phyloP scores from a whole-genome alignment of 2,329 filamentous ascomycete genomes.

The Lecanicillium sp. region DNA sequence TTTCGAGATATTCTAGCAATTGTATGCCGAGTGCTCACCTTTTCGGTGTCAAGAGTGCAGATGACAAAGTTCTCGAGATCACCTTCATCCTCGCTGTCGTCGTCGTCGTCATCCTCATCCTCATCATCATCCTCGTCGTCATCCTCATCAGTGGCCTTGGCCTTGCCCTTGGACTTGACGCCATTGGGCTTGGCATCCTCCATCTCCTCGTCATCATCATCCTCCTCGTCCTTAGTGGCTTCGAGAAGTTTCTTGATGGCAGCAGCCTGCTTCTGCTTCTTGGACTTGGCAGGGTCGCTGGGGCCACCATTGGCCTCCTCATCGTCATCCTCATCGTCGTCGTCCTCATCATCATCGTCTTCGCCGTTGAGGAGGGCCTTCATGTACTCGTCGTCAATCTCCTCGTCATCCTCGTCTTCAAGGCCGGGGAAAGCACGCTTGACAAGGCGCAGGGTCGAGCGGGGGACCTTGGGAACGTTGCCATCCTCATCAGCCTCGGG shows the following conservation, averaged over 20 bases:
- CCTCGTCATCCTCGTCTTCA: constrained; percentile 53
- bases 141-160: constrained; percentile 48
- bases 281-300: constrained; percentile 82
- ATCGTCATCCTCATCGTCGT: constrained; percentile 48
- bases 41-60: constrained; percentile 89
- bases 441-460: constrained; percentile 86
- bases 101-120: constrained; percentile 44
- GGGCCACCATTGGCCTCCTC: constrained; percentile 79
- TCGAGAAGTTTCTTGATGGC: constrained; percentile 71
- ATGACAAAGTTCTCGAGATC: constrained; percentile 85
- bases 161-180: constrained; percentile 51
- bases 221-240: constrained; percentile 50
- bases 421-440: constrained; percentile 57
- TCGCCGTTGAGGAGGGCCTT: constrained; percentile 42
- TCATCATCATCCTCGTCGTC: constrained; percentile 45
- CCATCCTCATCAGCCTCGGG: constrained; percentile 56
- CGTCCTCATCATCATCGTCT: constrained; percentile 43
- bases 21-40: constrained; percentile 48
- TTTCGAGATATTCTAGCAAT: background rate
- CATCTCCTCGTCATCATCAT: constrained; percentile 63
- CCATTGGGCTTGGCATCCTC: constrained; percentile 62
- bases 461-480: constrained; percentile 53
- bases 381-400: constrained; percentile 60
- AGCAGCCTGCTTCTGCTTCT: constrained; percentile 75
- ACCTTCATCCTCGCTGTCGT: constrained; percentile 52